Evolutionary conservation across 2,329 filamentous ascomycete species (phyloP).

Genomic region (Tolypocladium ophioglossoides): DNA sequence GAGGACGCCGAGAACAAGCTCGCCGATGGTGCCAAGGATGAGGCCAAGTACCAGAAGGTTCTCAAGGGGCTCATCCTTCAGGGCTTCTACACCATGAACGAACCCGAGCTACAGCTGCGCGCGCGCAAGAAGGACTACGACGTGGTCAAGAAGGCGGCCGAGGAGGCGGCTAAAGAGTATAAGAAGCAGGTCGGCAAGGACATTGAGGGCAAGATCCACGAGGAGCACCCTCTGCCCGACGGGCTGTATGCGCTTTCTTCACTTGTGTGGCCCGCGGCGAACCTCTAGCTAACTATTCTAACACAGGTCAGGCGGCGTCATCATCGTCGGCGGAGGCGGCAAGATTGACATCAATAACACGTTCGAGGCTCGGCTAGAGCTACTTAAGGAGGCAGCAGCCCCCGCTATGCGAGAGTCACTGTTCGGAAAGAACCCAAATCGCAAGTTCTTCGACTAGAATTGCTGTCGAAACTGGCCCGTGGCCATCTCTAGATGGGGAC

Average conservation of each 20-base stretch:
- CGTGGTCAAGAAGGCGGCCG: conserved; percentile 65
- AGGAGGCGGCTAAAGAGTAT: conserved; percentile 70
- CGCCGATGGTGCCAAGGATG: conserved; percentile 51
- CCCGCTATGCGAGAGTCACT: conserved; percentile 76
- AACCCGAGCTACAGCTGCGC: conserved; percentile 64
- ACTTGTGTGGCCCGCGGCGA: not conserved
- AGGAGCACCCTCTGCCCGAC: conserved; percentile 68
- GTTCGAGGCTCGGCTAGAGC: conserved; percentile 77
- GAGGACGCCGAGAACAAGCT: conserved; percentile 68
- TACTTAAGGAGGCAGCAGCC: conserved; percentile 76
- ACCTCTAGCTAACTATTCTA: conserved; percentile 11
- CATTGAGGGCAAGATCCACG: conserved; percentile 60
- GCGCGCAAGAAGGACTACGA: conserved; percentile 72
- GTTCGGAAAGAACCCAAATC: conserved; percentile 91
- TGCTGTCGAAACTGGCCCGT: not conserved
- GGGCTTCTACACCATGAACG: conserved; percentile 78
- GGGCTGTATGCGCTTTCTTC: conserved; percentile 57
- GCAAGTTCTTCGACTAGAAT: conserved; percentile 85
- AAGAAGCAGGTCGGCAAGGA: conserved; percentile 67
- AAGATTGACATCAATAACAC: conserved; percentile 99
- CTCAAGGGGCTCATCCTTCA: conserved; percentile 79
- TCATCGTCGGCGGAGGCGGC: conserved; percentile 70
- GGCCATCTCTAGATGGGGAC: not conserved
- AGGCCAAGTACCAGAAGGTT: conserved; percentile 62
- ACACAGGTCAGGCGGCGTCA: conserved; percentile 68